Conservation (phyloP, 306 rosid genomes). For the Acacia acuminata region DNA sequence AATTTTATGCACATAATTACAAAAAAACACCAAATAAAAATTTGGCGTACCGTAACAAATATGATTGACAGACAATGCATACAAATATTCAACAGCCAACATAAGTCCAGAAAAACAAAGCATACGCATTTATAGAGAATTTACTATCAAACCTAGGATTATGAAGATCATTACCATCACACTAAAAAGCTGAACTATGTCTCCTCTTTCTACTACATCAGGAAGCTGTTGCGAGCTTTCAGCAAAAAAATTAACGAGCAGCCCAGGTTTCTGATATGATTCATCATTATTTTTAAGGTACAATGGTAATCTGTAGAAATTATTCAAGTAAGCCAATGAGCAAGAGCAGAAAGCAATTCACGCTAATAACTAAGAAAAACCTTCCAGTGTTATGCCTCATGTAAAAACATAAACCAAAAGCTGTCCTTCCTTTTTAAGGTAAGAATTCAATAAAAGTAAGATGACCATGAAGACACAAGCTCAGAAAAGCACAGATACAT, state of each 20-base stretch:
- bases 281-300: slow-evolving; percentile 53
- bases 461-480: not conserved
- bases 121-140: not conserved
- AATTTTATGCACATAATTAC: too few species aligned
- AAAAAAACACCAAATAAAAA: too few species aligned
- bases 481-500: not conserved
- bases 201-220: slow-evolving; percentile 54
- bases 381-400: not conserved
- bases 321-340: slow-evolving; percentile 11
- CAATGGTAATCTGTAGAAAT: slow-evolving; percentile 60
- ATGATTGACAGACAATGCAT: not conserved
- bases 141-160: not conserved
- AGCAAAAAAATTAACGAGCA: slow-evolving; percentile 54
- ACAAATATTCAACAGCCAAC: not conserved
- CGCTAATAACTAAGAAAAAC: not conserved
- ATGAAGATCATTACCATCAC: slow-evolving; percentile 61
- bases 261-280: slow-evolving; percentile 37
- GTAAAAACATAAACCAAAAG: not conserved
- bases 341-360: not conserved
- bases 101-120: not conserved
- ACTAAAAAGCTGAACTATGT: slow-evolving; percentile 51
- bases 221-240: slow-evolving; percentile 50
- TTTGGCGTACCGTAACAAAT: not conserved
- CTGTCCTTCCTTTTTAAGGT: not conserved
- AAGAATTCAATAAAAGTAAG: not conserved